These are phyloP conservation scores for Exophiala alcalophila DNA, from an alignment of 2,329 filamentous ascomycete species.

Conservation along the genomic window DNA sequence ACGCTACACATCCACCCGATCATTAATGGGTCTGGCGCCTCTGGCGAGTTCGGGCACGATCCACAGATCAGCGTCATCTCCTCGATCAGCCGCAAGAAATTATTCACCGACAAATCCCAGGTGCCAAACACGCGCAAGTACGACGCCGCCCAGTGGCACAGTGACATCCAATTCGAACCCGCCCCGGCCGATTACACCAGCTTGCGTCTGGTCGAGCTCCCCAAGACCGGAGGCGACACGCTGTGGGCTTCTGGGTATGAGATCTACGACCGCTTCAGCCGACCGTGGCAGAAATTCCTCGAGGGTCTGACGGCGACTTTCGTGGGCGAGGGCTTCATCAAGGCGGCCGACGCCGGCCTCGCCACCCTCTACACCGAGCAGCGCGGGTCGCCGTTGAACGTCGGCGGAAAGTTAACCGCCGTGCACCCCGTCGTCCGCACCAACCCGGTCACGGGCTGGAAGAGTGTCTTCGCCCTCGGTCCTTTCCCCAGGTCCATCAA, in stretches of 20 bases:
- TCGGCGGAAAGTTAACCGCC: constrained; percentile 51
- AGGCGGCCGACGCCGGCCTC: constrained; percentile 40
- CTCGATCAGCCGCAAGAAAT: constrained; percentile 53
- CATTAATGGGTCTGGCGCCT: constrained; percentile 53
- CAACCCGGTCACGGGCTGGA: constrained; percentile 64
- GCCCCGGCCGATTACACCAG: constrained; percentile 62
- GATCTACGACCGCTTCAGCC: constrained; percentile 58
- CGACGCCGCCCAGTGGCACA: constrained; percentile 52
- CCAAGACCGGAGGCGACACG: constrained; percentile 56
- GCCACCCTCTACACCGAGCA: constrained; percentile 42
- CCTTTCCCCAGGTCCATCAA: constrained; percentile 44
- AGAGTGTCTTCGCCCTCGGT: constrained; percentile 51
- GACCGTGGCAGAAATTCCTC: constrained; percentile 56
- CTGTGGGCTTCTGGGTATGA: constrained; percentile 68
- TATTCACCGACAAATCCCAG: constrained; percentile 36
- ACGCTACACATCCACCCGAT: constrained; percentile 61
- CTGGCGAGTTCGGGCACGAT: constrained; percentile 56
- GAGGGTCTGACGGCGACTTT: constrained; percentile 58
- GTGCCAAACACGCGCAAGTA: constrained; percentile 38
- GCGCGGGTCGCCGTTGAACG: constrained; percentile 55
- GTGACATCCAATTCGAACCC: constrained; percentile 64
- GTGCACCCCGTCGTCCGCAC: constrained; percentile 58
- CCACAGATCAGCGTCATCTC: constrained; percentile 64
- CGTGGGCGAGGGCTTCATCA: constrained; percentile 50
- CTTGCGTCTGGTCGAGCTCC: constrained; percentile 56